Base-by-base conservation (phyloP, 805 yeast species). In the Lipomyces chichibuensis region DNA sequence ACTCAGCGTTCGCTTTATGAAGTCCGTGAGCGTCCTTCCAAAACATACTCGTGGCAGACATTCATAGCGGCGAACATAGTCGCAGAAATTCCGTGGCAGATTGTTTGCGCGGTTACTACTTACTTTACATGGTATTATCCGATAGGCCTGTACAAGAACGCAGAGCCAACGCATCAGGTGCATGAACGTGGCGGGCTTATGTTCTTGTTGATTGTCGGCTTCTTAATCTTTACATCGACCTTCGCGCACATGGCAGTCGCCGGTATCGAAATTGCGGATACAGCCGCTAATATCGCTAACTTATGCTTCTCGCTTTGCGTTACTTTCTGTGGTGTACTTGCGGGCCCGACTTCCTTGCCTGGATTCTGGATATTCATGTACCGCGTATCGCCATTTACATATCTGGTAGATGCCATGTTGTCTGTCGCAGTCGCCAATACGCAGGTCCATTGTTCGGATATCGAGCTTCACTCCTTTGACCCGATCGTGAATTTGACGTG, bases 311-410 rank as follows among this genome's bases (percentile, higher is more conserved):
- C 88, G 49, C 84, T 89, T 74, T 77, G 84, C 72, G 82, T 88
- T 63, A 80, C 87, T 23, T 89, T 90, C 80, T 84, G 90, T 77
- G 91, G 92, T 80, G 89, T 88, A 62, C 80, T 87, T 64, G 91
- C 87, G 71, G 84, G 86, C 13, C 80, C 80, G 3, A 52, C 70
- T 2, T 77, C 81, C 60, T 83, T 90, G 88, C 95, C 96, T 13
- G 87, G 91, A 0, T 91, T 91, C 80, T 90, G 96, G 96, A 86
- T 85, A 55, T 91, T 89, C 76, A 89, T 91, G 92, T 88, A 89
- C 84, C 84, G 89, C 72, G 83, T 81, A 23, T 87, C 91, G 39
- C 95, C 83, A 14, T 85, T 84, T 77, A 89, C 94, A 0, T 91
- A 91, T 75, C 84, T 88, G 75, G 81, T 89, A 65, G 87, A 85